Evolutionary conservation across 306 rosid species (phyloP).

Genomic region (Arachis stenosperma): DNA sequence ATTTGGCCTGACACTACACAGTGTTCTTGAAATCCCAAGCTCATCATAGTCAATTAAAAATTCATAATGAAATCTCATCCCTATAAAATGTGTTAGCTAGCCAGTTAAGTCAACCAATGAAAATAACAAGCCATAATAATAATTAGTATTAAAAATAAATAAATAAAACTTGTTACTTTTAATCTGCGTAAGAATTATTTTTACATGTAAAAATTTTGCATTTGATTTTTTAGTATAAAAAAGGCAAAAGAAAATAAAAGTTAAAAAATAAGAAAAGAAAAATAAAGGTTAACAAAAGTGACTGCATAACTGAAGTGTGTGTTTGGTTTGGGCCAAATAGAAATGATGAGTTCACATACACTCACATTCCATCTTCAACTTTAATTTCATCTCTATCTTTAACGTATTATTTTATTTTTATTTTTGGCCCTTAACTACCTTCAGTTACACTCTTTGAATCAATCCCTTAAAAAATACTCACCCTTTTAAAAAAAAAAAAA

Average conservation of each 20-base stretch:
- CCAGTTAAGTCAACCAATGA: constrained; percentile 15
- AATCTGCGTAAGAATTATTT: neutral
- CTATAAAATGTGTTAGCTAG: neutral
- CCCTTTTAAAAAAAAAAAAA: constrained; percentile 31
- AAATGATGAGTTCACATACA: constrained; percentile 60
- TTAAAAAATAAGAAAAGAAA: constrained; percentile 7
- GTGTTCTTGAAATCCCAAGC: neutral
- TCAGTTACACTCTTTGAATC: constrained; percentile 70
- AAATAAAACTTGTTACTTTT: neutral
- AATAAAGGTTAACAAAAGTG: constrained; percentile 60
- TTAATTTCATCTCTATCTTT: neutral
- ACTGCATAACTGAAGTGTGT: constrained; percentile 60
- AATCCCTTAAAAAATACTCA: constrained; percentile 77
- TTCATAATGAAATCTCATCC: neutral
- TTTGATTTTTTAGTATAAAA: neutral
- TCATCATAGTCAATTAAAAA: neutral
- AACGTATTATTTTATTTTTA: neutral
- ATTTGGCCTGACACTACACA: constrained; percentile 2
- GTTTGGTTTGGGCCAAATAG: constrained; percentile 56
- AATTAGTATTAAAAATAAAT: neutral
- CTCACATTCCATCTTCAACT: constrained; percentile 16
- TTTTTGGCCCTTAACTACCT: constrained; percentile 42
- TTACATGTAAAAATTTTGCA: neutral
- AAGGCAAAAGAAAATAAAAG: neutral
- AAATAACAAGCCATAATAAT: neutral